Evolutionary conservation across 2,329 filamentous ascomycete species (phyloP), one percentile per base, ranked within the genome.

Genomic region (Lachnum nothofagi): DNA sequence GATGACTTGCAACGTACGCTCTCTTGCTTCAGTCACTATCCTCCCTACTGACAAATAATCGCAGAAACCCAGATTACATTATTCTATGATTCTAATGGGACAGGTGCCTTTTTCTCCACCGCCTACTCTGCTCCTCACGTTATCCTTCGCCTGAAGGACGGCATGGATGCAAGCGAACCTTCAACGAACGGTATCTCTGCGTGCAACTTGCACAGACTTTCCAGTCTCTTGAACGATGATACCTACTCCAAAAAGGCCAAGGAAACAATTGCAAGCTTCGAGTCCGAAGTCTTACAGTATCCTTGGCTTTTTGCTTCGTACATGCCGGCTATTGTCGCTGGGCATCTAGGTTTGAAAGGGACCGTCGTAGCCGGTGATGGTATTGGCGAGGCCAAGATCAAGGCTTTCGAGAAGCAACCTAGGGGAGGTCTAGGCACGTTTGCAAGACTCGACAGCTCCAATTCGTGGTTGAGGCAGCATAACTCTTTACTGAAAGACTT

Each of bases 141-240:
- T 23, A 84, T 96, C 51, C 79, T 97, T 52, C 85, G 91, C 20
- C 78, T 96, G 42, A 98, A 98, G 69, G 89, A 94, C 54, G 93
- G 90, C 56, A 96, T 96, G 78, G 93, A 98, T 67, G 88, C 88
- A 4, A 85, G 89, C 1, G 85, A 93, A 52, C 93, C 93, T 0
- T 93, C 89, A 0, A 86, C 88, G 44, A 98, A 98, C 64, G 89
- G 88, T 33, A 79, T 91, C 5, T 86, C 86, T n/a, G 87, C 88
- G 0, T 78, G 80, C 14, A 97, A 97, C 63, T 73, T 97, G n/a
- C 86, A 93, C 69, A 83, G 88, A 0, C 78, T 97, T 3, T 81
- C 81, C 10, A 77, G 77, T 5, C 66, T 95, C 1, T 73, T 95
- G 0, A 78, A 80, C 40, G 82, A 88, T 55, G 70, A 80, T 2